Evolutionary conservation across 208 protist species (phyloP), one percentile per base, ranked within the genome.

Genomic region (Vickermania ingenoplastis): DNA sequence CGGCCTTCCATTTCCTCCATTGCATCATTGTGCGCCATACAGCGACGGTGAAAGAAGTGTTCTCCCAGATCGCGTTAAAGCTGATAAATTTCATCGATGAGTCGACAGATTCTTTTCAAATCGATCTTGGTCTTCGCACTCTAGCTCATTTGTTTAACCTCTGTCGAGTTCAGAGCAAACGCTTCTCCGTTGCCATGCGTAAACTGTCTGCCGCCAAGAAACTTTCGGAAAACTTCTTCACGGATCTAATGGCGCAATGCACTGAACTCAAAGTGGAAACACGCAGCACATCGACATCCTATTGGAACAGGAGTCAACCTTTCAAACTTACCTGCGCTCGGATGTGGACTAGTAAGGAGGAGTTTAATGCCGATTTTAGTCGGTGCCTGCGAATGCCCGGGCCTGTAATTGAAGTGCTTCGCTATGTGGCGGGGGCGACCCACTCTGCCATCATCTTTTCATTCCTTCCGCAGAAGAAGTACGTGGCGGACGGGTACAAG

Each of bases 11-110:
- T 53, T 95, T 95, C 69, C 59, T 95, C 7, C 88, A 86, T 63
- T 67, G 81, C 53, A 72, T 95, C 29, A 91, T 90, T 71, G 69
- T 78, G 45, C 89, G 79, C 65, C 81, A 95, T 57, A 67, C 79
- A 7, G 69, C 73, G 3, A 65, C 91, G 7, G 75, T 95, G 24
- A 84, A 83, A 56, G 82, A 91, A 64, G 91, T 79, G 63, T 95
- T 82, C 53, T 82, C 88, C 5, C 74, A 90, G 57, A 89, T 92
- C 69, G 80, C 89, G 51, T 81, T 92, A 72, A 92, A 77, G 13
- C 83, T 95, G 55, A 81, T 91, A 76, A 86, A 79, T 81, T 91
- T 89, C 66, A 84, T 95, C 65, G 84, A 92, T 60, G 68, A 83
- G 14, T 79, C 88, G 17, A 75, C 87, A 55, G 84, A 73, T 55